Conservation (phyloP, 2,329 filamentous ascomycete species). For the Zarea fungicola region DNA sequence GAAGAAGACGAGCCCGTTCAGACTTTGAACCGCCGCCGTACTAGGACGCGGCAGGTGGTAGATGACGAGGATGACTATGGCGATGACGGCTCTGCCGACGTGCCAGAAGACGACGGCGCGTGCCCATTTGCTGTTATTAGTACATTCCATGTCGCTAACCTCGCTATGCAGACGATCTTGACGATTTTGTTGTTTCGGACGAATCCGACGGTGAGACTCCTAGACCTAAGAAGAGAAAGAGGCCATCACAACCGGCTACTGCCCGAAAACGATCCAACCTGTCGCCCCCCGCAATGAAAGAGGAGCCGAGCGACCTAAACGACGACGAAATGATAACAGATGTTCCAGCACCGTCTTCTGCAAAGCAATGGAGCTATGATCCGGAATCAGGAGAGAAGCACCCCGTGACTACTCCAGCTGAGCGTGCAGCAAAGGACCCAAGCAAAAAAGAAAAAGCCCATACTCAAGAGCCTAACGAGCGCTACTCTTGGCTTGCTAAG, state of each 20-base stretch:
- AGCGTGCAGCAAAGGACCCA: constrained; percentile 24
- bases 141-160: too few relatives aligned
- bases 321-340: constrained; percentile 53
- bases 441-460: constrained; percentile 63
- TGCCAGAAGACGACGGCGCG: constrained; percentile 58
- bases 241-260: constrained; percentile 45
- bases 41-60: constrained; percentile 52
- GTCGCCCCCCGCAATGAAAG: constrained; percentile 32
- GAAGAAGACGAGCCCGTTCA: constrained; percentile 71
- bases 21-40: constrained; percentile 35
- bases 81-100: constrained; percentile 58
- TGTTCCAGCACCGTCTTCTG: constrained; percentile 61
- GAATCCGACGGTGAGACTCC: constrained; percentile 65
- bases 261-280: constrained; percentile 60
- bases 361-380: constrained; percentile 72
- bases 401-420: constrained; percentile 29
- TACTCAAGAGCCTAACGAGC: constrained; percentile 73
- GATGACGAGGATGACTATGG: constrained; percentile 68
- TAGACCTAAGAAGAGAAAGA: constrained; percentile 69
- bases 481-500: constrained; percentile 87
- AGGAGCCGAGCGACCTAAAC: constrained; percentile 42
- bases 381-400: constrained; percentile 39
- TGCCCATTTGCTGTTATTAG: neutral
- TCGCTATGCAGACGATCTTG: constrained; percentile 57
- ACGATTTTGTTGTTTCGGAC: constrained; percentile 82